phyloP scores from a whole-genome alignment of 169 alveolate genomes.

The Plasmodium inui region DNA sequence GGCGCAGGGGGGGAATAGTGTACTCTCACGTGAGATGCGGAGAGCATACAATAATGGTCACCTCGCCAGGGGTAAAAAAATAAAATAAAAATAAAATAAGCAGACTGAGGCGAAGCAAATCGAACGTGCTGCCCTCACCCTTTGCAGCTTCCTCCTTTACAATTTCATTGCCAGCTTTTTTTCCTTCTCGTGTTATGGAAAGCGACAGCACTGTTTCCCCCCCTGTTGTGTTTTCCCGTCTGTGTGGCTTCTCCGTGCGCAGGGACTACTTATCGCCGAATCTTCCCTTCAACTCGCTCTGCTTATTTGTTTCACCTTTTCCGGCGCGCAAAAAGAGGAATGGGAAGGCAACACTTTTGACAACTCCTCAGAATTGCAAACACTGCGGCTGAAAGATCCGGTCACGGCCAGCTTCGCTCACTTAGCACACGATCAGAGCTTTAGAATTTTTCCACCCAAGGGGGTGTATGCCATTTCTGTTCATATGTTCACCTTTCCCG shows the following conservation, averaged over 20 bases:
- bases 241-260: too few relatives aligned
- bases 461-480: neutral
- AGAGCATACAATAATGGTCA: neutral
- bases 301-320: neutral
- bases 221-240: neutral
- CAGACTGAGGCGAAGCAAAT: neutral
- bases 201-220: neutral
- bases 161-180: neutral
- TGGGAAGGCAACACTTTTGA: neutral
- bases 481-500: neutral
- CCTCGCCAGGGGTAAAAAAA: neutral
- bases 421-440: neutral
- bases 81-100: too few relatives aligned
- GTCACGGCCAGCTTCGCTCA: neutral
- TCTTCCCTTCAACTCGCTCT: neutral
- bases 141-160: neutral
- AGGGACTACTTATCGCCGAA: too few relatives aligned
- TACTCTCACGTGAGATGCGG: neutral
- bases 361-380: neutral
- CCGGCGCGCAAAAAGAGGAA: neutral
- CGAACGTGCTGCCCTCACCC: neutral
- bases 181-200: neutral
- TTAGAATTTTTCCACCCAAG: neutral
- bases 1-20: neutral
- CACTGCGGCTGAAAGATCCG: neutral